Evolutionary conservation across 495 filamentous ascomycete species (phyloP).

Genomic region (Penicillium coffeae): DNA sequence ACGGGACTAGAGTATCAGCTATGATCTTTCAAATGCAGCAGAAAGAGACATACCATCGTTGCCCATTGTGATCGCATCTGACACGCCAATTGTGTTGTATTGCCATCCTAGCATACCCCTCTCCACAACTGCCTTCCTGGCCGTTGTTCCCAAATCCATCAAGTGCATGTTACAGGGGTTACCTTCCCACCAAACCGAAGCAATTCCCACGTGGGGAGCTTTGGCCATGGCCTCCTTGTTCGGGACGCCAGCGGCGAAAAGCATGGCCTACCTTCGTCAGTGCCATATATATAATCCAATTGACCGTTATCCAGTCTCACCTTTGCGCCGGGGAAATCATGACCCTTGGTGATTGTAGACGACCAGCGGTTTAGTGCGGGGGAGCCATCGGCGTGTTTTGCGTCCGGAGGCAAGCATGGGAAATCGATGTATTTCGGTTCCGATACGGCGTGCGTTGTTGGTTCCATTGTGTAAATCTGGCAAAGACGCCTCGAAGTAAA

Average conservation of each 20-base stretch:
- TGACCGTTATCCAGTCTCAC: constrained; percentile 41
- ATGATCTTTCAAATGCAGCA: neutral
- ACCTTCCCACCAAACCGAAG: constrained; percentile 97
- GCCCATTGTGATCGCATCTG: constrained; percentile 95
- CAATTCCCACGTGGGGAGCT: constrained; percentile 82
- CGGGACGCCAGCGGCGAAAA: constrained; percentile 90
- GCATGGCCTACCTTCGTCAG: constrained; percentile 67
- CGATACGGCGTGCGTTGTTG: constrained; percentile 10
- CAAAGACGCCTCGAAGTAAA: neutral
- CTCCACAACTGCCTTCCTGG: constrained; percentile 77
- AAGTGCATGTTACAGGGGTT: constrained; percentile 83
- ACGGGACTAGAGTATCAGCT: constrained; percentile 1
- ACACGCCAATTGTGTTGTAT: constrained; percentile 93
- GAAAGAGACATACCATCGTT: constrained; percentile 64
- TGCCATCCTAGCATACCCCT: constrained; percentile 88
- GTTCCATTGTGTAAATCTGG: neutral
- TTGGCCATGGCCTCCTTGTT: constrained; percentile 82
- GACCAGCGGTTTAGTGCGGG: constrained; percentile 68
- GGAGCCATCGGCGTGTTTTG: constrained; percentile 57
- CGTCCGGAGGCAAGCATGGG: constrained; percentile 51
- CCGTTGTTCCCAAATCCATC: constrained; percentile 82
- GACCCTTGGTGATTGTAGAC: constrained; percentile 66
- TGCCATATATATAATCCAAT: neutral
- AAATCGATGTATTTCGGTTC: constrained; percentile 62
- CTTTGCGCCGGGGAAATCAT: constrained; percentile 94